Base-by-base conservation (phyloP, 805 yeast genomes). In the Metschnikowia drakensbergensis region DNA sequence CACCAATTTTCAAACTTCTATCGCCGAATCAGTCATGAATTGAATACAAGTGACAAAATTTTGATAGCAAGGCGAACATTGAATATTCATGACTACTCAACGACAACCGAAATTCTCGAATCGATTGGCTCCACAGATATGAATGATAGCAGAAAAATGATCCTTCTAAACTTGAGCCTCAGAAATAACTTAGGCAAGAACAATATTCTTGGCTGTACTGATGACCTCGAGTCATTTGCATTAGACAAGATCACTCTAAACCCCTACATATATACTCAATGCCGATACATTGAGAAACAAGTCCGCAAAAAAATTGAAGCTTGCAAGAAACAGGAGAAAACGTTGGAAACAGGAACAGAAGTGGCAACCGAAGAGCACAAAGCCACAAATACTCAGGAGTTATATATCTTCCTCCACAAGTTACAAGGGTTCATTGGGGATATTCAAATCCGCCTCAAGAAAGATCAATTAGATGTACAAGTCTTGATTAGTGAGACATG, bases 371-470 rank as follows among this genome's bases (percentile, higher is more conserved):
- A 34, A 26, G 35, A 35, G 7, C 44, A 27, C 8, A 38, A 29
- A 29, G n/a, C 37, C 25, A 4, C 25, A 6, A 23, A 31, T 9
- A 4, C 37, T 5, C 36, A 33, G 6, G 50, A 41, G 9, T 49
- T 51, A 47, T 37, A 34, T n/a, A 27, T 32, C 17, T 53, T 57
- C 3, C 46, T 63, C 26, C 40, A 31, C 6, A 55, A 53, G 39
- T 46, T 69, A 28, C 57, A 59, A 32, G 68, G 67, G 0, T 61
- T 71, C 37, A 65, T 71, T 22, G 74, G 73, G 6, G 74, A 71
- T 55, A 59, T 69, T 6, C 54, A 59, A 3, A 49, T 60, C 11
- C 60, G 74, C n/a, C 47, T 72, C 31, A 55, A 60, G 11, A 60
- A 63, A 34, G 75, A 71, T 46, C 60, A 61, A n/a, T 35, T 35